Base-by-base conservation (phyloP, 306 rosid genomes). In the Rosa persica region DNA sequence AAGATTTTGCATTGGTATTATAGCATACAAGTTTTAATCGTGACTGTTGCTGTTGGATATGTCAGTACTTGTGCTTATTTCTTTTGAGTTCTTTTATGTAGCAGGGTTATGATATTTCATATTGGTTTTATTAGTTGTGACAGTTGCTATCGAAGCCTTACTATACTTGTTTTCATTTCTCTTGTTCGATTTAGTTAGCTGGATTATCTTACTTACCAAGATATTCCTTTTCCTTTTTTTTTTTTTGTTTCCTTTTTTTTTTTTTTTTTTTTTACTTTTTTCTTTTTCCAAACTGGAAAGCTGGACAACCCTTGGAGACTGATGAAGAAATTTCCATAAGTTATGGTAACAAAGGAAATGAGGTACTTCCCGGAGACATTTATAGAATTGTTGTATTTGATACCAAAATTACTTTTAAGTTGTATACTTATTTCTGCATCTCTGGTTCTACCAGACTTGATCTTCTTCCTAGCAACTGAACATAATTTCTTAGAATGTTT, bases 271-370 rank as follows among this genome's bases (percentile, higher is more conserved):
- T n/a, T n/a, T n/a, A n/a, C n/a, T 17, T 58, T 75, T 82, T 89
- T 78, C 73, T 47, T 54, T 73, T 71, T 10, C 27, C 40, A 66
- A 57, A 82, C 51, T 79, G 85, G 78, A 61, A 89, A 95, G 99
- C 93, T 73, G 85, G 78, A 36, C 91, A 86, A 81, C 81, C 89
- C 79, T 82, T 80, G 64, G 86, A 81, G 79, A 77, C 68, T 36
- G 89, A 49, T 52, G 86, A 36, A 84, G 96, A 95, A 83, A 92
- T 95, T 82, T 83, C 90, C 83, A 93, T 95, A 77, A 93, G 99
- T 66, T 93, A 95, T 62, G 97, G 98, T 76, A 84, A 87, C 93
- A 95, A 95, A 79, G 99, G 98, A 66, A 93, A 91, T 72, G 98
- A 93, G 99, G 99, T 95, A 90, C 81, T 76, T 2, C 52, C 66